Percentiles rank a stretch among this genome's conserved stretches.
phyloP scores from a whole-genome alignment of 106 monocot genomes.

The Allium sativum region DNA sequence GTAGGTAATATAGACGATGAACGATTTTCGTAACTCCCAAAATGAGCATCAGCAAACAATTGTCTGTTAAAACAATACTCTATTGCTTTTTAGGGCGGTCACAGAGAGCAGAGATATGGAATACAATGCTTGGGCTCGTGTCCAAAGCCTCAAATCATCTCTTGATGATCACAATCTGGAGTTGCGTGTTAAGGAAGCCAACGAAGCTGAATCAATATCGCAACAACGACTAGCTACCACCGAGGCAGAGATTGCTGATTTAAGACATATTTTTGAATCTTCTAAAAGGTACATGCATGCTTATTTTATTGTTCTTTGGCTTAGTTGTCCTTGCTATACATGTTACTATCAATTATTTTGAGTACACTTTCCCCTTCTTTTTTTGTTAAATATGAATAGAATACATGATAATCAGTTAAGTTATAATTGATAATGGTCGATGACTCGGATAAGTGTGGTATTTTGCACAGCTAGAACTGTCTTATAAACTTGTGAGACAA shows the following conservation, averaged over 20 bases:
- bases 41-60: background rate
- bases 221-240: constrained; percentile 75
- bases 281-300: constrained; percentile 29
- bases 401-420: too few species aligned
- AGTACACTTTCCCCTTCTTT: too few species aligned
- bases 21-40: background rate
- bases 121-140: constrained; percentile 68
- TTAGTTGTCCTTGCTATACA: too few species aligned
- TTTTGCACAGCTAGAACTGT: too few species aligned
- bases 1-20: too few species aligned
- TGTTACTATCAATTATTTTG: too few species aligned
- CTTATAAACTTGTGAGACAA: too few species aligned
- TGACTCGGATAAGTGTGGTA: too few species aligned
- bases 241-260: constrained; percentile 87
- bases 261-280: constrained; percentile 62
- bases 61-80: background rate
- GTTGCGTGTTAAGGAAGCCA: constrained; percentile 59
- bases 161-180: constrained; percentile 62
- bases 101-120: constrained; percentile 57
- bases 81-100: constrained; percentile 30
- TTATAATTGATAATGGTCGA: too few species aligned
- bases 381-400: too few species aligned
- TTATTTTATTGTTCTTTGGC: too few species aligned
- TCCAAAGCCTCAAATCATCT: constrained; percentile 68
- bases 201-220: constrained; percentile 68